Base-by-base conservation (phyloP, 2,329 filamentous ascomycete genomes). In the Apiospora malaysiana region DNA sequence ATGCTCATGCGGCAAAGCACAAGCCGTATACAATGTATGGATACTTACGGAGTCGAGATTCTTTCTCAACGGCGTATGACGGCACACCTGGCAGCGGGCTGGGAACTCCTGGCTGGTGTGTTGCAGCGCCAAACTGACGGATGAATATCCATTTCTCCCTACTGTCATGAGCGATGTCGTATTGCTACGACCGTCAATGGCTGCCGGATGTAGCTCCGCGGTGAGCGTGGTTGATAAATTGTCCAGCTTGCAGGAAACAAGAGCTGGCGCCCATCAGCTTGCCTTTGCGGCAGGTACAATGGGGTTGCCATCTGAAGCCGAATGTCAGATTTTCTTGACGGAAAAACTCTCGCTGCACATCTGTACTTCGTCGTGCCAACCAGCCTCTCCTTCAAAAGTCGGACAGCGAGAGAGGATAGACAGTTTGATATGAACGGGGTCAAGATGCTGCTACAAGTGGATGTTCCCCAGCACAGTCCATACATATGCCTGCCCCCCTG, bases 141-240 rank as follows among this genome's bases (percentile, higher is more conserved):
- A 56, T 6, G 56, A 40, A n/a, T 40, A 12, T 23, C 37, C 56
- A 40, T 40, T 45, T 45, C 12, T 45, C 16, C 42, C 42, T 45
- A 45, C 12, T 18, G 42, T 14, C 9, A 59, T 37, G 51, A 18
- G 27, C 56, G 21, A 63, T 63, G 27, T 40, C 32, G 56, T 40
- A 40, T 63, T 63, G 32, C 56, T 63, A 18, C 27, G 8, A 9
- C 56, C 56, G 40, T 63, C 21, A n/a, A 40, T n/a, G 56, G 56
- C 32, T 63, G 56, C 18, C 56, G 56, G 56, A 63, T 63, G 32
- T 32, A 63, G 56, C 56, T 63, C 56, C 56, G 56, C 56, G 32
- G 56, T 32, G 32, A 40, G 40, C 32, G 40, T 40, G 8, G 9
- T 63, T 63, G 32, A 23, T 23, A n/a, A 40, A 63, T 14, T 40